A percentile compares a stretch with the other conserved stretches of the same genome.
phyloP scores from a whole-genome alignment of 768 basidiomycete species.

The Russula sp. region DNA sequence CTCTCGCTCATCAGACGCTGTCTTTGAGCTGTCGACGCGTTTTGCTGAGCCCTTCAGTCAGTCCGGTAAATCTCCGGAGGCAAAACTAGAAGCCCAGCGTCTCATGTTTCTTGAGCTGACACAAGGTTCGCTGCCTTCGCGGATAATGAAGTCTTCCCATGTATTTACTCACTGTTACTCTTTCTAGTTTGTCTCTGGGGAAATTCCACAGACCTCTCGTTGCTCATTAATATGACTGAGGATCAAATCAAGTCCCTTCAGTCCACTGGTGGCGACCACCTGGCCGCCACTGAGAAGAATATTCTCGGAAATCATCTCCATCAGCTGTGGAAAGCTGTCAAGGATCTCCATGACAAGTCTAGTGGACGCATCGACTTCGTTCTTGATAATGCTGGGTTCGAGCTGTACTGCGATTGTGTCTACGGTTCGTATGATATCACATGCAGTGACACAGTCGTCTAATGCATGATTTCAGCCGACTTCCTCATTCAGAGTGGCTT shows the following conservation, averaged over 20 bases:
- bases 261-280: constrained; percentile 90
- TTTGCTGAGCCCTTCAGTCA: constrained; percentile 81
- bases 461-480: constrained; percentile 51
- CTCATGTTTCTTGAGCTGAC: constrained; percentile 90
- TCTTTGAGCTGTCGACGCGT: constrained; percentile 88
- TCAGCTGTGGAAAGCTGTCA: constrained; percentile 67
- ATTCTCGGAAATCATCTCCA: constrained; percentile 82
- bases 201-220: constrained; percentile 91
- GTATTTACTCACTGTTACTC: background rate
- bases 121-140: constrained; percentile 48
- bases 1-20: constrained; percentile 84
- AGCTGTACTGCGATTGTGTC: constrained; percentile 81
- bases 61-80: constrained; percentile 41
- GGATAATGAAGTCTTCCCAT: background rate
- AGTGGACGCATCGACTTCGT: constrained; percentile 51
- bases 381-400: constrained; percentile 83
- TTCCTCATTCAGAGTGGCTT: constrained; percentile 88
- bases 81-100: constrained; percentile 62
- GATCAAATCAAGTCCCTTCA: constrained; percentile 96
- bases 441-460: background rate
- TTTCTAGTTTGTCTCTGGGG: constrained; percentile 89
- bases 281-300: constrained; percentile 94
- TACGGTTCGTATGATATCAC: constrained; percentile 48
- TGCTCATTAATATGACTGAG: constrained; percentile 96
- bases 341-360: constrained; percentile 37